Evolutionary conservation across 768 basidiomycete species (phyloP).

Genomic region (Crucibulum laeve): DNA sequence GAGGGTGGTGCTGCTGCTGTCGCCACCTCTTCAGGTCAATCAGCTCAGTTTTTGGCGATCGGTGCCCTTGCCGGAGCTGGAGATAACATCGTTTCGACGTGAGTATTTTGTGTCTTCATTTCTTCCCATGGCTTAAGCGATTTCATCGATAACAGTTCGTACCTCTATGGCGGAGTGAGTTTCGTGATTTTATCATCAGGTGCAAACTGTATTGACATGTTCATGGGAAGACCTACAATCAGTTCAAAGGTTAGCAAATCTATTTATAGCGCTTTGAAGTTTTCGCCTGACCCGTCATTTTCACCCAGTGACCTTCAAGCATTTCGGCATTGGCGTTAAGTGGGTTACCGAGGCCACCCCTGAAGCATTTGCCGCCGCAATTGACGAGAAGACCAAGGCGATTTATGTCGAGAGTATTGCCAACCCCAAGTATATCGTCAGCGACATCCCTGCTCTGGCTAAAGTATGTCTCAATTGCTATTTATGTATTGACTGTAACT

Average conservation of each 20-base stretch:
- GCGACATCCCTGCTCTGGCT: slow-evolving; percentile 64
- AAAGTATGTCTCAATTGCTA: slow-evolving; percentile 37
- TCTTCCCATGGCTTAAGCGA: slow-evolving; percentile 5
- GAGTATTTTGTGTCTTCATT: slow-evolving; percentile 15
- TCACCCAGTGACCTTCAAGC: slow-evolving; percentile 55
- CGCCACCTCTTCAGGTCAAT: slow-evolving; percentile 69
- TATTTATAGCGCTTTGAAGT: background rate
- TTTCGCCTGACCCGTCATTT: background rate
- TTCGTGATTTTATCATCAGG: background rate
- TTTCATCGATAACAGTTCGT: slow-evolving; percentile 33
- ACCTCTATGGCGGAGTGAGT: slow-evolving; percentile 66
- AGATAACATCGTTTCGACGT: slow-evolving; percentile 78
- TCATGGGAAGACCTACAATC: slow-evolving; percentile 57
- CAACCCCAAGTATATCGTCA: slow-evolving; percentile 72
- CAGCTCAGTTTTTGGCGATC: slow-evolving; percentile 75
- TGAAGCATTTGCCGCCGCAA: slow-evolving; percentile 56
- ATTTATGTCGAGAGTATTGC: slow-evolving; percentile 75
- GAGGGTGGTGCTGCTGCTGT: slow-evolving; percentile 78
- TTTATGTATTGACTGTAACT: background rate
- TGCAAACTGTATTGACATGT: background rate
- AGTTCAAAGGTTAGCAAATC: slow-evolving; percentile 48
- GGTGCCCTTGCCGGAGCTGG: slow-evolving; percentile 55
- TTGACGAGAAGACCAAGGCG: slow-evolving; percentile 76
- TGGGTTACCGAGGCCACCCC: slow-evolving; percentile 58
- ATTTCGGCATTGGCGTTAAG: slow-evolving; percentile 60